Evolutionary conservation across 495 filamentous ascomycete genomes (phyloP).

Genomic region (Haplographium delicatum): DNA sequence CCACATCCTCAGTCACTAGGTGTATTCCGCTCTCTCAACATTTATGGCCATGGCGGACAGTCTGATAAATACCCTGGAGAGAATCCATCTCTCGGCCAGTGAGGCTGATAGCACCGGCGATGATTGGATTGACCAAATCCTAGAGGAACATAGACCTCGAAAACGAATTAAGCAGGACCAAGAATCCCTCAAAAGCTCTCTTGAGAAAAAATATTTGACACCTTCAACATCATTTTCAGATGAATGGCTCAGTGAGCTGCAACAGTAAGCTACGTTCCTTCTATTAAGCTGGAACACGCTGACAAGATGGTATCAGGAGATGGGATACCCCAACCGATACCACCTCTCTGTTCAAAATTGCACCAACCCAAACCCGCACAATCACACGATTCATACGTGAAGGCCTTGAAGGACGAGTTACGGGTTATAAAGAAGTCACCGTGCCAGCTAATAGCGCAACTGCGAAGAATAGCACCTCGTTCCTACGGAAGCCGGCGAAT

Average conservation of each 20-base stretch:
- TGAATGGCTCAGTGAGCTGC: slow-evolving; percentile 81
- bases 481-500: slow-evolving; percentile 79
- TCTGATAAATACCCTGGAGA: slow-evolving; percentile 27
- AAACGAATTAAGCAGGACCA: slow-evolving; percentile 52
- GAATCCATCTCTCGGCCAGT: slow-evolving; percentile 10
- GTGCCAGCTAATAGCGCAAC: slow-evolving; percentile 85
- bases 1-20: background rate
- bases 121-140: slow-evolving; percentile 51
- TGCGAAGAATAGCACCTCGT: slow-evolving; percentile 93
- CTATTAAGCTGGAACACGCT: background rate
- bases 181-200: slow-evolving; percentile 55
- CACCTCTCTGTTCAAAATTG: slow-evolving; percentile 74
- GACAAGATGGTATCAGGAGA: slow-evolving; percentile 39
- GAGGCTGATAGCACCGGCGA: slow-evolving; percentile 13
- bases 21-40: background rate
- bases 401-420: slow-evolving; percentile 88
- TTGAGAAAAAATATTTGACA: slow-evolving; percentile 72
- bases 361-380: slow-evolving; percentile 87
- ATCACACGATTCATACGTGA: slow-evolving; percentile 88
- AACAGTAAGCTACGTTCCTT: slow-evolving; percentile 49
- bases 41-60: slow-evolving; percentile 21
- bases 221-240: slow-evolving; percentile 71
- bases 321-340: slow-evolving; percentile 79
- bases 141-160: slow-evolving; percentile 48
- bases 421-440: slow-evolving; percentile 91